These are phyloP conservation scores for Aurantiochytrium sp. DNA, from an alignment of 108 stramenopile genomes.

Conservation along the genomic window DNA sequence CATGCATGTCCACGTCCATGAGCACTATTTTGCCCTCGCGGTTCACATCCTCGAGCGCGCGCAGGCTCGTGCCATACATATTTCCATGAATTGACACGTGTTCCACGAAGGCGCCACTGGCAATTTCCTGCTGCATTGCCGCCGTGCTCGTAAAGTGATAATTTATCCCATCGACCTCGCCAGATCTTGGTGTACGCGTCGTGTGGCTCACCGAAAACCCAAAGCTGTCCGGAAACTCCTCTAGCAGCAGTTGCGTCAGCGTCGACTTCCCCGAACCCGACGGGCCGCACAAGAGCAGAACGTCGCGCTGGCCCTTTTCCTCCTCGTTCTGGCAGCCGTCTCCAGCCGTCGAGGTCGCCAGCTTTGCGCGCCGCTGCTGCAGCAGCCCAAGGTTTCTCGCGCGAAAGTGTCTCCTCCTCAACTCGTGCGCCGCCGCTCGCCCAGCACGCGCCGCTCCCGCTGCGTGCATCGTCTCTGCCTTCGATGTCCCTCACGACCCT, in stretches of 20 bases:
- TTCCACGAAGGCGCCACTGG: background rate
- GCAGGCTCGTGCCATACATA: background rate
- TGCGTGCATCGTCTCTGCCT: no score
- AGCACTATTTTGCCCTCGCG: background rate
- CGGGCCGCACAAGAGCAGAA: background rate
- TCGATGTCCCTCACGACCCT: no score
- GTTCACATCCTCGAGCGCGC: background rate
- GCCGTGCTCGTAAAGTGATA: background rate
- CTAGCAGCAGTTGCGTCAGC: background rate
- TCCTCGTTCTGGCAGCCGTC: no score
- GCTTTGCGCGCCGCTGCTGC: no score
- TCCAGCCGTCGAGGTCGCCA: no score
- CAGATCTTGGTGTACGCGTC: background rate
- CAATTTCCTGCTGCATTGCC: background rate
- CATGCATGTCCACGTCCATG: slow-evolving; percentile 10
- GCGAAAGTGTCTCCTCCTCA: no score
- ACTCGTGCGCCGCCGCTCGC: no score
- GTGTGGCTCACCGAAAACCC: background rate
- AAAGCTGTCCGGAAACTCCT: background rate
- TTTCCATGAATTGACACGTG: background rate
- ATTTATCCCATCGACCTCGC: background rate
- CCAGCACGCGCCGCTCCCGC: no score
- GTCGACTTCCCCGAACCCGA: background rate
- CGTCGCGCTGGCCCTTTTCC: background rate
- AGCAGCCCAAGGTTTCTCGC: no score